These are phyloP conservation scores for Claviceps paspali DNA, from an alignment of 2,329 filamentous ascomycete species.

Conservation along the genomic window DNA sequence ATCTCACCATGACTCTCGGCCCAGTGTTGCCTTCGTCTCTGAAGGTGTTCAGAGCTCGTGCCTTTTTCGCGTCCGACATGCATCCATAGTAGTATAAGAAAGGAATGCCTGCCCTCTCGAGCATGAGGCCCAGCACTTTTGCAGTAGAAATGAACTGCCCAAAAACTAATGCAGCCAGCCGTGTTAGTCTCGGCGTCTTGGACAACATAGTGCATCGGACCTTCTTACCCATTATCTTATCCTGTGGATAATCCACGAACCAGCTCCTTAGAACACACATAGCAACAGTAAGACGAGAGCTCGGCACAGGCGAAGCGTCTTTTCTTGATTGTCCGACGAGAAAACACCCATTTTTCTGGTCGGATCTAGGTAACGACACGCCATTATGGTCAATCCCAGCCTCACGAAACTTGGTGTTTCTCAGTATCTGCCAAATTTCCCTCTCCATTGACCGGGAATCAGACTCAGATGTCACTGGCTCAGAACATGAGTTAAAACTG, in stretches of 20 bases:
- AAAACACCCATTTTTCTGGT: conserved; percentile 10
- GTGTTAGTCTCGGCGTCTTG: background rate
- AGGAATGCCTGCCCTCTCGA: conserved; percentile 12
- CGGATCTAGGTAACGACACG: conserved; percentile 4
- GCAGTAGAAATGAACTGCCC: conserved; percentile 17
- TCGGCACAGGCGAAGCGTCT: conserved; percentile 7
- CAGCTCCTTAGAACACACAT: conserved; percentile 19
- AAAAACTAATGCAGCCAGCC: conserved; percentile 19
- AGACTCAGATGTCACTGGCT: background rate
- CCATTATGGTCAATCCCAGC: conserved; percentile 11
- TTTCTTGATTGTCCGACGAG: conserved; percentile 5
- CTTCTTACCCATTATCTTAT: conserved; percentile 25
- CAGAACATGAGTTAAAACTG: background rate
- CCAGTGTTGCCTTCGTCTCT: accelerated
- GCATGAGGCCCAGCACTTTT: conserved; percentile 20
- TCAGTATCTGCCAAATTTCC: background rate
- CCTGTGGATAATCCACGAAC: conserved; percentile 14
- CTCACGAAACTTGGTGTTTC: conserved; percentile 1
- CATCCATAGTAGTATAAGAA: conserved; percentile 25
- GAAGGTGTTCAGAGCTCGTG: conserved; percentile 12
- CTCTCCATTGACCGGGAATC: background rate
- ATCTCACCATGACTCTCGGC: conserved; percentile 22
- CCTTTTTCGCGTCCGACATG: conserved; percentile 7
- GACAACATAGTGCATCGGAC: background rate
- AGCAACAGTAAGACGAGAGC: conserved; percentile 18